phyloP scores from a whole-genome alignment of 2,329 filamentous ascomycete species.

The Arachnomyces sp. region DNA sequence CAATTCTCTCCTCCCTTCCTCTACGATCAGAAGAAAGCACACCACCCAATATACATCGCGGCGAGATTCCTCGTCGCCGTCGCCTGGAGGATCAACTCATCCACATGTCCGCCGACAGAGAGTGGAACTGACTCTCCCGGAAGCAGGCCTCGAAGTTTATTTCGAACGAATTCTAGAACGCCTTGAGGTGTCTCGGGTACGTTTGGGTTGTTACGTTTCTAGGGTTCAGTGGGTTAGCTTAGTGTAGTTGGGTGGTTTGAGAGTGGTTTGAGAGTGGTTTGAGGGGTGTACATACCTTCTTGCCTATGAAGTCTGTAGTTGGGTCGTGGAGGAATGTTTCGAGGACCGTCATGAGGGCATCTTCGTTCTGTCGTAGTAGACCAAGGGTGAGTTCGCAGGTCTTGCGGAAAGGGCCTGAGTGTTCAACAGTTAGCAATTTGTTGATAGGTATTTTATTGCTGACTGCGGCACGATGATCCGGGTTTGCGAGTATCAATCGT shows the following conservation, averaged over 20 bases:
- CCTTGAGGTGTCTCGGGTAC: constrained; percentile 64
- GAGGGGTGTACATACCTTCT: constrained; percentile 41
- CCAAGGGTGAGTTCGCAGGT: constrained; percentile 82
- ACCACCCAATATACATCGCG: constrained; percentile 97
- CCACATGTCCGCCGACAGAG: constrained; percentile 94
- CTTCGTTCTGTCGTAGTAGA: constrained; percentile 81
- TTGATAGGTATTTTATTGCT: not conserved
- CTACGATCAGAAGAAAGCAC: constrained; percentile 52
- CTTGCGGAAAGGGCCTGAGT: constrained; percentile 67
- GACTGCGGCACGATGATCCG: not conserved
- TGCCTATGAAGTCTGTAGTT: constrained; percentile 83
- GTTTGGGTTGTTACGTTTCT: constrained; percentile 45
- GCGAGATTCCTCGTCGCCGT: constrained; percentile 71
- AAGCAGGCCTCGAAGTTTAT: constrained; percentile 77
- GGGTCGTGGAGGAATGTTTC: constrained; percentile 97
- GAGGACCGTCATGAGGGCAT: constrained; percentile 93
- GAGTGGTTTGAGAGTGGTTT: constrained; percentile 3
- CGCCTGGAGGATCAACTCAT: constrained; percentile 84
- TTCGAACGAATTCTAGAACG: constrained; percentile 80
- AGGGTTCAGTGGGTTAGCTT: constrained; percentile 13
- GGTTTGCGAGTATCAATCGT: constrained; percentile 10
- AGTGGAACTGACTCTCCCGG: constrained; percentile 84
- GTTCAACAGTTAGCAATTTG: constrained; percentile 13
- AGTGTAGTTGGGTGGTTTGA: constrained; percentile 1
- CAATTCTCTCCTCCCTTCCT: too few relatives aligned